These are phyloP conservation scores for Silene conica DNA, from an alignment of 148 eudicot species.

Conservation along the genomic window DNA sequence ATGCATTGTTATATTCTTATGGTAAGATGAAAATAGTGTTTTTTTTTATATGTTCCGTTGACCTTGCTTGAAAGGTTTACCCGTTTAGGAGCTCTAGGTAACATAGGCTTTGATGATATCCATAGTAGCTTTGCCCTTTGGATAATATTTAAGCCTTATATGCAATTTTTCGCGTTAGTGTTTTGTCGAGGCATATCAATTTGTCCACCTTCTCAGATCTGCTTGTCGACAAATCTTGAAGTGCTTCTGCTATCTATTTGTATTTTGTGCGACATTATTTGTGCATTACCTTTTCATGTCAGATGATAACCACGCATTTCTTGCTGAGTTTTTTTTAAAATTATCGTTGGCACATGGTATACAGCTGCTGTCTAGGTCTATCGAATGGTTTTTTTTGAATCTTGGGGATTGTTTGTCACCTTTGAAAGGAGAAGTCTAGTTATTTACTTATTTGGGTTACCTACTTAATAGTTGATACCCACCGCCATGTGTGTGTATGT, in stretches of 20 bases:
- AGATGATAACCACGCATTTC: not conserved
- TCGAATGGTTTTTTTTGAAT: not conserved
- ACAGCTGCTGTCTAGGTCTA: not conserved
- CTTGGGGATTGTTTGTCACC: slow-evolving; percentile 5
- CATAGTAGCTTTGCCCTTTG: not conserved
- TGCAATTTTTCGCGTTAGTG: not conserved
- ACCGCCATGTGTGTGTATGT: not conserved
- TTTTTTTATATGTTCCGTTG: not conserved
- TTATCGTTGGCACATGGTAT: not conserved
- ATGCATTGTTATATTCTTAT: too few relatives aligned
- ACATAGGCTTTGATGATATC: not conserved
- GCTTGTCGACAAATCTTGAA: not conserved
- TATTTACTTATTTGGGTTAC: not conserved
- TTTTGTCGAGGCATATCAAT: not conserved
- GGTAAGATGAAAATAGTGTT: too few relatives aligned
- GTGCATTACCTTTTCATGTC: not conserved
- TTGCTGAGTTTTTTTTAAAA: not conserved
- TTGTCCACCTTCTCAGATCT: not conserved
- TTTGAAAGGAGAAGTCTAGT: too few relatives aligned
- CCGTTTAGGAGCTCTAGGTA: not conserved
- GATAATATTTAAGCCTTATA: not conserved
- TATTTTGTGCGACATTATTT: not conserved
- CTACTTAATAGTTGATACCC: not conserved
- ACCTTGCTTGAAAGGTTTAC: not conserved
- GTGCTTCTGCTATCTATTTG: not conserved